Conservation (phyloP, 164 flowering plant species). For the Berberis thunbergii region DNA sequence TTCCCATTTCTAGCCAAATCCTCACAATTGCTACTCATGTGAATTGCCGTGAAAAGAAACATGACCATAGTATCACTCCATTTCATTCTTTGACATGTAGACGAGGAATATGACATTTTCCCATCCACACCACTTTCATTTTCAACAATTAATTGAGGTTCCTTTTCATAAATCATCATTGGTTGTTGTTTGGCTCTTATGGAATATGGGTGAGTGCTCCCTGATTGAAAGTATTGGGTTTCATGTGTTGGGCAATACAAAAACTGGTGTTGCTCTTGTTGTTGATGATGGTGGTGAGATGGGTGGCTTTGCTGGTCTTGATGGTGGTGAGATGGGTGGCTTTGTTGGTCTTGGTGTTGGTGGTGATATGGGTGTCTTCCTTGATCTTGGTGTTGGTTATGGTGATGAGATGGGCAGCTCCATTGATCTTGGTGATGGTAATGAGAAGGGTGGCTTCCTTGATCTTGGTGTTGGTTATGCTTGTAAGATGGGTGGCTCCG, state of each 20-base stretch:
- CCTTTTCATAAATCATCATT: constrained; percentile 21
- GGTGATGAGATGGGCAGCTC: constrained; percentile 13
- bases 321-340: constrained; percentile 3
- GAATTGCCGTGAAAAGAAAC: constrained; percentile 36
- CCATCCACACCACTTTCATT: constrained; percentile 36
- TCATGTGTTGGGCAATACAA: constrained; percentile 9
- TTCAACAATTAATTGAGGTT: constrained; percentile 27
- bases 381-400: constrained; percentile 7
- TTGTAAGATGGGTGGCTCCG: too few species aligned
- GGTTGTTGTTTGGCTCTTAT: constrained; percentile 9
- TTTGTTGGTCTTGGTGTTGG: constrained; percentile 1
- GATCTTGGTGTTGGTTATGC: too few species aligned
- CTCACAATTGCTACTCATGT: constrained; percentile 32
- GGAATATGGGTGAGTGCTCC: not conserved
- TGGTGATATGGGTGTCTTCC: constrained; percentile 23
- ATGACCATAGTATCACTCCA: constrained; percentile 81
- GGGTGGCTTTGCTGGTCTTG: not conserved
- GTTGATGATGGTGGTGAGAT: not conserved
- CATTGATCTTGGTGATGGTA: constrained; percentile 3
- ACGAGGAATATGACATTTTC: constrained; percentile 23
- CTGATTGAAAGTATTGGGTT: constrained; percentile 10
- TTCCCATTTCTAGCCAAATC: constrained; percentile 78
- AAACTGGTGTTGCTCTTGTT: constrained; percentile 19
- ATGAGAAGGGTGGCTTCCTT: too few species aligned
- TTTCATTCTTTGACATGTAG: constrained; percentile 83